Percentiles rank a stretch among this genome's conserved stretches.
These are phyloP conservation scores for Lactarius vividus DNA, from an alignment of 768 basidiomycete species.

Conservation along the genomic window DNA sequence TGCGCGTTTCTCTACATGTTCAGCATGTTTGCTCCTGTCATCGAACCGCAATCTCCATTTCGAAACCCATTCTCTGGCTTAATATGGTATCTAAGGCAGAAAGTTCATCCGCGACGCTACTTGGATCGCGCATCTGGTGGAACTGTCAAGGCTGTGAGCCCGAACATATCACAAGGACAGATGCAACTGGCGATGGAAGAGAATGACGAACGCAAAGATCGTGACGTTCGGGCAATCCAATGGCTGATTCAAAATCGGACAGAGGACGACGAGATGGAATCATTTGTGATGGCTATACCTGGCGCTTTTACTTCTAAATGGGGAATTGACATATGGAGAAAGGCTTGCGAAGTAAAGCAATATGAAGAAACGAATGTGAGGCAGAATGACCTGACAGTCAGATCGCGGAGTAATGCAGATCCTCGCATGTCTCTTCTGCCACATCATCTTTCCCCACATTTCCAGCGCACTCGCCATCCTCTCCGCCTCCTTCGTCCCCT, in stretches of 20 bases:
- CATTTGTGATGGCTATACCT: not conserved
- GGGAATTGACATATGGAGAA: not conserved
- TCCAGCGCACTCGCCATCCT: not conserved
- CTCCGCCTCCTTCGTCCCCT: not conserved
- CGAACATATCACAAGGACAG: not conserved
- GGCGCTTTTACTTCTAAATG: not conserved
- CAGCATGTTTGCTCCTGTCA: conserved; percentile 8
- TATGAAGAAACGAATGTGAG: not conserved
- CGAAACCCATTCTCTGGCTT: conserved; percentile 10
- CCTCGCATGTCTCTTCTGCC: not conserved
- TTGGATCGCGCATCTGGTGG: not conserved
- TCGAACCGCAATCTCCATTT: conserved; percentile 16
- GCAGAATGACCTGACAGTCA: not conserved
- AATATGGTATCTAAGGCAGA: conserved; percentile 15
- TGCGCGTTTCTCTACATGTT: conserved; percentile 21
- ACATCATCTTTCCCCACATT: not conserved
- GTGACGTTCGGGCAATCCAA: too few species aligned
- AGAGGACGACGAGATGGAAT: conserved; percentile 9
- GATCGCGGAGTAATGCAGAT: not conserved
- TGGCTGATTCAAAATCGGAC: too few species aligned
- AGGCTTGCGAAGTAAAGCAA: not conserved
- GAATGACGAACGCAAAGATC: too few species aligned
- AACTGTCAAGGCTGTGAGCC: not conserved
- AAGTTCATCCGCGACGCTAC: not conserved
- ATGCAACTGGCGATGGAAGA: conserved; percentile 9